A percentile compares a stretch with the other conserved stretches of the same genome.
phyloP scores from a whole-genome alignment of 495 filamentous ascomycete genomes.

The Daldinia bambusicola region DNA sequence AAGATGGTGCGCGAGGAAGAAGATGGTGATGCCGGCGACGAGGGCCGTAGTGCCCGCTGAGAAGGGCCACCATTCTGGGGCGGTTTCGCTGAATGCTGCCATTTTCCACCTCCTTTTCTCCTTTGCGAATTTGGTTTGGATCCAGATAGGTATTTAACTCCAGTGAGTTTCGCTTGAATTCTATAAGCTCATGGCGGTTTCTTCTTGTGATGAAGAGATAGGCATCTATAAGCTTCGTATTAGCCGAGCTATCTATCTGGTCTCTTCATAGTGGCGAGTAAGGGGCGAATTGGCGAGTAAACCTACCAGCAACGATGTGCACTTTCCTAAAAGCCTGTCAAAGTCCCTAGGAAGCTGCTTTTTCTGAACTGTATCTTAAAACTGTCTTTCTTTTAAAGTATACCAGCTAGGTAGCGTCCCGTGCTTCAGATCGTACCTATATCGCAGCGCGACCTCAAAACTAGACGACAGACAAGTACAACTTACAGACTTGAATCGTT shows the following conservation, averaged over 20 bases:
- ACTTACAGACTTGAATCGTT: slow-evolving; percentile 25
- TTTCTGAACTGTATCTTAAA: neutral
- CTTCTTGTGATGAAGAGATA: neutral
- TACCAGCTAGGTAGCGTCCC: neutral
- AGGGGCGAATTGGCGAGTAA: slow-evolving; percentile 10
- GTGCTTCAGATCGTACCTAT: too few relatives aligned
- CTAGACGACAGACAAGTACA: neutral
- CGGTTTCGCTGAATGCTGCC: slow-evolving; percentile 20
- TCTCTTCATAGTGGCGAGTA: neutral
- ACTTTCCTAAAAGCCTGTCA: neutral
- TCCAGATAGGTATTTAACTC: slow-evolving; percentile 4
- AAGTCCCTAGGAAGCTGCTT: neutral
- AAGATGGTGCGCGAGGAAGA: slow-evolving; percentile 41
- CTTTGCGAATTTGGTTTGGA: neutral
- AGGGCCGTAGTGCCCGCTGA: slow-evolving; percentile 28
- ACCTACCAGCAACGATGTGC: neutral
- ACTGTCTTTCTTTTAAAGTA: neutral
- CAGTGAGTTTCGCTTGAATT: neutral
- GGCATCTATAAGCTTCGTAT: slow-evolving; percentile 11
- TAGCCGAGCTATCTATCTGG: too few relatives aligned
- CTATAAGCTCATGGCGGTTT: slow-evolving; percentile 22
- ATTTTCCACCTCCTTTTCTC: neutral
- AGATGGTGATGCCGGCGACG: slow-evolving; percentile 31
- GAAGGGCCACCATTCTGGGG: slow-evolving; percentile 32
- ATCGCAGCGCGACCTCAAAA: neutral